Evolutionary conservation across 2,329 filamentous ascomycete genomes (phyloP), one percentile per base, ranked within the genome.

Genomic region (Aspergillus transmontanensis): DNA sequence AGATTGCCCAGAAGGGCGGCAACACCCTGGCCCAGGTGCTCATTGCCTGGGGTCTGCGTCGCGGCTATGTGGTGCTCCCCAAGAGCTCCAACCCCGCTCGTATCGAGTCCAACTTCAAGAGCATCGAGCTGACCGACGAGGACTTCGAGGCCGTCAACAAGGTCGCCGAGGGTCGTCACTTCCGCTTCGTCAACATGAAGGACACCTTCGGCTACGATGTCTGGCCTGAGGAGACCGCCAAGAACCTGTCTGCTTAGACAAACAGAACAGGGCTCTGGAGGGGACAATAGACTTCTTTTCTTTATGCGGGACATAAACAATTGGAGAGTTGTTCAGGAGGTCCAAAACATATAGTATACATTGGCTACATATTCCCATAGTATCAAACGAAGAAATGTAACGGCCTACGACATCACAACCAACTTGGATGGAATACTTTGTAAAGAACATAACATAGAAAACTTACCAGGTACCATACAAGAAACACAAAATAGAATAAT

Each of bases 101-200:
- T 50, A 91, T 91, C 70, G 83, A 86, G 75, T 89, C 86, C 80
- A 92, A 93, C 79, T 86, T 88, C 72, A 81, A 87, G 73, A 83
- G 85, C 65, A 87, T 88, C 34, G 78, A 85, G 72, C 80, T 92
- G 63, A 78, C 80, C 51, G 81, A 85, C 45, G 82, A 83, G 60
- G 85, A 89, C 68, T 85, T 89, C 70, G 80, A 83, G 65, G 87
- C 83, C 16, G 83, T 90, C 59, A 85, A 90, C 77, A 73, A 82
- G 65, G 89, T 92, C 9, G 88, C 89, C 1, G 83, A 86, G 74
- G 87, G 87, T 41, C 83, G 89, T 58, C 87, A 90, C 76, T 86
- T 85, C 30, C 86, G 90, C 43, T 92, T 93, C 72, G 90, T 93
- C 63, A 92, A 93, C 80, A 92, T 92, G 90, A 92, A 91, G 83